Conservation (phyloP, 2,329 filamentous ascomycete genomes). For the Cytospora leucostoma region DNA sequence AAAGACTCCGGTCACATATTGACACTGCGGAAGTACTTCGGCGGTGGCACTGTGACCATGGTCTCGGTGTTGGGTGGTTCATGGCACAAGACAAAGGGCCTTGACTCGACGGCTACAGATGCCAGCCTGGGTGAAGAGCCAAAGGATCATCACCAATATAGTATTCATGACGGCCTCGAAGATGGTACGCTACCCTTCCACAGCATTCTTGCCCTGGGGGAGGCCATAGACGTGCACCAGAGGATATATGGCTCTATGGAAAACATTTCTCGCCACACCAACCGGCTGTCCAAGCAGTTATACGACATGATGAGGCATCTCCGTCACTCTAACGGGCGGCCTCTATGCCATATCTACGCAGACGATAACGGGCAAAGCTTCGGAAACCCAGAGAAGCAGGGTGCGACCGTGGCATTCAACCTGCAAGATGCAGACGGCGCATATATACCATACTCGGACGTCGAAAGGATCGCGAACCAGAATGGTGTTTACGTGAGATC, state of each 20-base stretch:
- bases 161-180: slow-evolving; percentile 62
- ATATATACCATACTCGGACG: slow-evolving; percentile 57
- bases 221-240: slow-evolving; percentile 69
- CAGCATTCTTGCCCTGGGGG: slow-evolving; percentile 79
- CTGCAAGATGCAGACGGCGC: slow-evolving; percentile 53
- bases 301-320: slow-evolving; percentile 50
- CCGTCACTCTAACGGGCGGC: slow-evolving; percentile 54
- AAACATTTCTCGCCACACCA: slow-evolving; percentile 60
- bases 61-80: slow-evolving; percentile 52
- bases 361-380: slow-evolving; percentile 47
- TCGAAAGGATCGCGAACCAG: slow-evolving; percentile 60
- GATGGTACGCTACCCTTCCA: slow-evolving; percentile 89
- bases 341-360: slow-evolving; percentile 57
- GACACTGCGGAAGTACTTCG: slow-evolving; percentile 62
- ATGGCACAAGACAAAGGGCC: slow-evolving; percentile 57
- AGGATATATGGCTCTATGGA: slow-evolving; percentile 60
- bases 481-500: slow-evolving; percentile 61
- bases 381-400: slow-evolving; percentile 54
- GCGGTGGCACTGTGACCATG: slow-evolving; percentile 67
- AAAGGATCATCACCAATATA: slow-evolving; percentile 35
- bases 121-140: not conserved
- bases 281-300: slow-evolving; percentile 52
- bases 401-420: slow-evolving; percentile 66
- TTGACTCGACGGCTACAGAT: slow-evolving; percentile 35
- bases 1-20: slow-evolving; percentile 57